Conservation (phyloP, 495 filamentous ascomycete genomes). For the Talaromyces borbonicus region DNA sequence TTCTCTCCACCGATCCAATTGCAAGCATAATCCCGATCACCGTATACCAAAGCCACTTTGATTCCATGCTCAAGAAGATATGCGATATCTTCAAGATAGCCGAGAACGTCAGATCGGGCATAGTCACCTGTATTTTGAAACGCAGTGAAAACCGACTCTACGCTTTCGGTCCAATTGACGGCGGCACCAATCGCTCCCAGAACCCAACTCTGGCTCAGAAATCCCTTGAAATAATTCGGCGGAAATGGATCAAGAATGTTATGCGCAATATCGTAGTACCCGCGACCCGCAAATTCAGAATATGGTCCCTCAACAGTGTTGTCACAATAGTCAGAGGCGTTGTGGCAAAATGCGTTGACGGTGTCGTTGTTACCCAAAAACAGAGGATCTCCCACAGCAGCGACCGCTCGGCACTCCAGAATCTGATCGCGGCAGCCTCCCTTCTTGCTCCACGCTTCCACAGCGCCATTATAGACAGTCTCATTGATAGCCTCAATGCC, state of each 20-base stretch:
- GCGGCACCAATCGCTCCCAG: conserved; percentile 54
- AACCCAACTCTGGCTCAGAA: conserved; percentile 51
- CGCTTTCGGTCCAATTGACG: conserved; percentile 55
- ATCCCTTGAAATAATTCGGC: conserved; percentile 49
- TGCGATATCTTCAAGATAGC: conserved; percentile 42
- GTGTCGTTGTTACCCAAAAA: conserved; percentile 35
- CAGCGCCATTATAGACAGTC: conserved; percentile 35
- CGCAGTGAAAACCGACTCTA: conserved; percentile 34
- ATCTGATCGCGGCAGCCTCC: conserved; percentile 56
- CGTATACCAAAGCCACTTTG: conserved; percentile 62
- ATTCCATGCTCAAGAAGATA: conserved; percentile 46
- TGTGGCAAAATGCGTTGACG: conserved; percentile 29
- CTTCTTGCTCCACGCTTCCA: conserved; percentile 37
- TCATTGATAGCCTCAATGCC: conserved; percentile 54
- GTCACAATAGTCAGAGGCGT: conserved; percentile 28
- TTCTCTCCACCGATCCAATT: conserved; percentile 40
- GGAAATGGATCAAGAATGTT: conserved; percentile 52
- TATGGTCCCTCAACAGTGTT: conserved; percentile 31
- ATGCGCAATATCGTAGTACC: conserved; percentile 55
- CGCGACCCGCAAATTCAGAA: conserved; percentile 25
- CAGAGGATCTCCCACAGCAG: conserved; percentile 31
- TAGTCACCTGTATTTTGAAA: conserved; percentile 43
- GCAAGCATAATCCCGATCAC: conserved; percentile 51
- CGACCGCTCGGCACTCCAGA: conserved; percentile 32
- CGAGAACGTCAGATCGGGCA: conserved; percentile 32